Base-by-base conservation (phyloP, 148 eudicot species). In the Mesembryanthemum crystallinum region DNA sequence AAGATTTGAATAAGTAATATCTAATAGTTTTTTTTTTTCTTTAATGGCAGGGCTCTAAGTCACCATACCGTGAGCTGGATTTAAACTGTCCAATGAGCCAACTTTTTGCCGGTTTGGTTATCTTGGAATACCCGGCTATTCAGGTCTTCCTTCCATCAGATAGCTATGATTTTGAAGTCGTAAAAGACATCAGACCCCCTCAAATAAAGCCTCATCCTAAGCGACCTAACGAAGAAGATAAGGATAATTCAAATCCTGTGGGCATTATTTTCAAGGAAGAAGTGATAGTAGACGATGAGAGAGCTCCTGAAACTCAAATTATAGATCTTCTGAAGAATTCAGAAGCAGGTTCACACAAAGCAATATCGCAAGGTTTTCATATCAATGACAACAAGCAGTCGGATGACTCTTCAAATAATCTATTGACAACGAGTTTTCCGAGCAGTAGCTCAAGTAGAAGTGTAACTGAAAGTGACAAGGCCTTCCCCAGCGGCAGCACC, bases 61-160 rank as follows among this genome's bases (percentile, higher is more conserved):
- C 97, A 51, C 91, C 91, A 62, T 92, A 78, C 76, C 88, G 82
- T 51, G 87, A 92, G 74, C 82, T 96, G 67, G 87, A 96, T 83
- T 60, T 89, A 8, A 81, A 87, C 63, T 76, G 83, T 29, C 86
- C 99, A 64, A 35, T 96, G 32, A 81, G 85, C 71, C 79, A 87
- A 43, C 94, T 86, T 32, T 69, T 96, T 61, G 84, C 86, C 37
- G 85, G 94, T 69, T 59, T 88, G 73, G 85, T 77, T 71, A 82
- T 92, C 68, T 64, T 96, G 76, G 99, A 96, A 82, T 91, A 92
- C 72, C 99, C 99, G 1, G 87, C 88, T 27, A 87, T 92, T 74
- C 87, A 91, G 55, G 91, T 87, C 71, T 91, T 85, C 66, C 90
- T 91, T 52, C 85, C 90, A 24, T 89, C 99, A n/a, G 90, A 96